A percentile compares a stretch with the other conserved stretches of the same genome.
Conservation (phyloP, 805 yeast species). For the Saccharomycopsis sp. region DNA sequence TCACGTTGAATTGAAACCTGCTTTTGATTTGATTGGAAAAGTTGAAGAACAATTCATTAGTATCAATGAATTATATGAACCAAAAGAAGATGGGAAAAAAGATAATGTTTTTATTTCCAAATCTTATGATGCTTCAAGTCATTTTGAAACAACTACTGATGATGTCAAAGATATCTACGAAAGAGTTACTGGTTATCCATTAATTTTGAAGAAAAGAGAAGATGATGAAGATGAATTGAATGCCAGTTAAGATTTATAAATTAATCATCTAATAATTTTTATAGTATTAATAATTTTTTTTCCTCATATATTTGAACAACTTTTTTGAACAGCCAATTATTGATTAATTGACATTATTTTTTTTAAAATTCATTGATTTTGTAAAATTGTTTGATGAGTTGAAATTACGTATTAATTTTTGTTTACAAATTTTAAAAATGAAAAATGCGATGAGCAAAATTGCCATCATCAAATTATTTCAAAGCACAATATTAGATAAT, state of each 20-base stretch:
- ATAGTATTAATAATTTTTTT: no score
- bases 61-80: constrained; percentile 83
- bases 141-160: constrained; percentile 92
- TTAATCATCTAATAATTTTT: no score
- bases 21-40: constrained; percentile 76
- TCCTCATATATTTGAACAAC: no score
- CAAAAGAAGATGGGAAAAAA: constrained; percentile 68
- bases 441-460: no score
- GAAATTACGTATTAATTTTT: no score
- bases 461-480: no score
- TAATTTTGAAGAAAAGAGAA: constrained; percentile 72
- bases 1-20: constrained; percentile 86
- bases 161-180: constrained; percentile 91
- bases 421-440: no score
- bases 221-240: constrained; percentile 48
- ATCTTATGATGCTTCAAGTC: constrained; percentile 90
- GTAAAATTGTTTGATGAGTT: no score
- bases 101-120: constrained; percentile 76
- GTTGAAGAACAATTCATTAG: constrained; percentile 84
- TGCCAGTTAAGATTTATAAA: constrained; percentile 12
- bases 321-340: no score
- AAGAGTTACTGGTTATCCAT: constrained; percentile 86
- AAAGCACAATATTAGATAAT: no score
- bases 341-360: no score
- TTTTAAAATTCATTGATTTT: no score